Evolutionary conservation across 208 protist genomes (phyloP).

Genomic region (Trypanosoma lewisi): DNA sequence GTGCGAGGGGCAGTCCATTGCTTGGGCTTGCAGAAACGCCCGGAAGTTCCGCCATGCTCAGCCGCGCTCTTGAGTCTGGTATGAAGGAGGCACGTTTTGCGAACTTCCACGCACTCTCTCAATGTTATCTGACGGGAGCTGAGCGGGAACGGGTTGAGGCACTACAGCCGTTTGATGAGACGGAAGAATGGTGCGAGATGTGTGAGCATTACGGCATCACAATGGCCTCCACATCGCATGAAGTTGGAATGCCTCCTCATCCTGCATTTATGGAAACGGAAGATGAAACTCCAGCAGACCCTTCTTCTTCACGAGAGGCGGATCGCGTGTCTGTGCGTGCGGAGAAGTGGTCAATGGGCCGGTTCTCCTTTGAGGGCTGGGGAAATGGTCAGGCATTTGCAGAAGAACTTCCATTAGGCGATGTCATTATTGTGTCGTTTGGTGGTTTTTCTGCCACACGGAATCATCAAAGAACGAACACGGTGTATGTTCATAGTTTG

Average conservation of each 20-base stretch:
- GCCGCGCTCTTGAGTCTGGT: slow-evolving; percentile 46
- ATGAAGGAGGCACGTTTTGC: slow-evolving; percentile 62
- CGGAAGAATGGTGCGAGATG: slow-evolving; percentile 90
- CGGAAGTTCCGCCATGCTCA: slow-evolving; percentile 42
- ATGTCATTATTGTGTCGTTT: slow-evolving; percentile 69
- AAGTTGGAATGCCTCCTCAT: slow-evolving; percentile 19
- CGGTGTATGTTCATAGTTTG: slow-evolving; percentile 64
- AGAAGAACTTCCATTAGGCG: slow-evolving; percentile 33
- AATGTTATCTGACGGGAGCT: slow-evolving; percentile 39
- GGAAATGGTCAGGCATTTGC: slow-evolving; percentile 59
- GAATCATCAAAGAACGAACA: slow-evolving; percentile 61
- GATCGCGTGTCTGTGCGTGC: neutral
- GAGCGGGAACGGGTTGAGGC: slow-evolving; percentile 61
- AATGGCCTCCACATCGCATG: slow-evolving; percentile 40
- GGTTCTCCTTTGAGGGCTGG: slow-evolving; percentile 83
- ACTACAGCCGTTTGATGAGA: slow-evolving; percentile 86
- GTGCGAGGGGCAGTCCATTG: slow-evolving; percentile 69
- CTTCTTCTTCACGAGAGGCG: neutral
- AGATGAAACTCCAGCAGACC: neutral
- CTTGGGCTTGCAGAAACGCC: slow-evolving; percentile 53
- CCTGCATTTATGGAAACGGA: slow-evolving; percentile 8
- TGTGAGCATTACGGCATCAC: slow-evolving; percentile 91
- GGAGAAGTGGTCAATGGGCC: slow-evolving; percentile 66
- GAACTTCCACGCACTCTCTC: slow-evolving; percentile 80
- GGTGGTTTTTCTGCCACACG: slow-evolving; percentile 67